Percentiles rank a stretch among this genome's conserved stretches.
Evolutionary conservation across 2,329 filamentous ascomycete genomes (phyloP).

Genomic region (Penicillium sp.): DNA sequence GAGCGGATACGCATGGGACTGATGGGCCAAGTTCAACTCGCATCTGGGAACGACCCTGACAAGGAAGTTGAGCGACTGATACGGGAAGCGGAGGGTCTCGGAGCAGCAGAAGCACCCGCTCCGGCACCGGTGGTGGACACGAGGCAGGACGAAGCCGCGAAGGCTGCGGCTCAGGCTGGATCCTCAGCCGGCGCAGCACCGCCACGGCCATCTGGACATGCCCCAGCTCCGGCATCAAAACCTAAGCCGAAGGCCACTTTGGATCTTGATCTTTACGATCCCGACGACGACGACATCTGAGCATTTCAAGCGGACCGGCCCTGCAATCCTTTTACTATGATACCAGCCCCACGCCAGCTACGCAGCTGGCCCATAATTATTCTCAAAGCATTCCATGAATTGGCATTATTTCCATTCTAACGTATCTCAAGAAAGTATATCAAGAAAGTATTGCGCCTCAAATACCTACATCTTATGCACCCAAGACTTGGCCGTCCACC

Average conservation of each 20-base stretch:
- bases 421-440: neutral
- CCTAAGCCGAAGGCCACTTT: slow-evolving; percentile 42
- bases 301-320: slow-evolving; percentile 2
- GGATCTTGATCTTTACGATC: slow-evolving; percentile 47
- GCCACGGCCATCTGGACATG: slow-evolving; percentile 11
- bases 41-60: slow-evolving; percentile 54
- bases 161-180: slow-evolving; percentile 32
- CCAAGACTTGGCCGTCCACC: slow-evolving; percentile 55
- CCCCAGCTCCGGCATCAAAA: slow-evolving; percentile 26
- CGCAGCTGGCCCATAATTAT: neutral
- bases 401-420: neutral
- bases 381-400: neutral
- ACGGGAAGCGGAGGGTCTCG: slow-evolving; percentile 57
- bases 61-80: slow-evolving; percentile 44
- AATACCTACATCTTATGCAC: slow-evolving; percentile 53
- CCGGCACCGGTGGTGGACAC: slow-evolving; percentile 36
- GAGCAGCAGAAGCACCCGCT: slow-evolving; percentile 45
- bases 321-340: slow-evolving; percentile 15
- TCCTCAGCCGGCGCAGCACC: slow-evolving; percentile 20
- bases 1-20: slow-evolving; percentile 45
- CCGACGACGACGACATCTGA: slow-evolving; percentile 45
- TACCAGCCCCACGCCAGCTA: slow-evolving; percentile 10
- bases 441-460: neutral
- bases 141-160: slow-evolving; percentile 35
- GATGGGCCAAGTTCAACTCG: slow-evolving; percentile 46